phyloP scores from a whole-genome alignment of 441 rosid genomes.

The Manihot esculenta region DNA sequence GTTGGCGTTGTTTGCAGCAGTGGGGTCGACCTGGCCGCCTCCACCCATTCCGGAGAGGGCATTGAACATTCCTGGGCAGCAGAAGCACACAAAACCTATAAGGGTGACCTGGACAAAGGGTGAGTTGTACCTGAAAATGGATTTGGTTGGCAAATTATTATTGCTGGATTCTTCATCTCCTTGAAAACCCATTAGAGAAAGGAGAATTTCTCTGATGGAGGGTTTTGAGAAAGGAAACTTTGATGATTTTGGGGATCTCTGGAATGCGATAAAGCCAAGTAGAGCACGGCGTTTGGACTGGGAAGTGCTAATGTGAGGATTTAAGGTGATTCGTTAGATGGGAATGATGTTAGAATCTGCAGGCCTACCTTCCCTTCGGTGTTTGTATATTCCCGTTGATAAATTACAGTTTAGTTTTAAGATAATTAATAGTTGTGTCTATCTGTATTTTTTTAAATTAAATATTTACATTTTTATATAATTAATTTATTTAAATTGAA shows the following conservation, averaged over 20 bases:
- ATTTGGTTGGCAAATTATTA: background rate
- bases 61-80: constrained; percentile 96
- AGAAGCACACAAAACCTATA: constrained; percentile 87
- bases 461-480: too few species aligned
- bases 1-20: constrained; percentile 87
- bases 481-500: too few species aligned
- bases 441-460: too few species aligned
- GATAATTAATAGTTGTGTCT: too few species aligned
- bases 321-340: background rate
- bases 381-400: background rate
- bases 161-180: constrained; percentile 26
- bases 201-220: background rate
- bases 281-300: background rate
- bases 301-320: background rate
- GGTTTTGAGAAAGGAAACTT: background rate
- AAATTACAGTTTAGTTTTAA: too few species aligned
- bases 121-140: constrained; percentile 60
- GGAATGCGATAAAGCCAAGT: background rate
- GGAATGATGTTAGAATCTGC: constrained; percentile 1
- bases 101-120: constrained; percentile 67
- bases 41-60: constrained; percentile 98
- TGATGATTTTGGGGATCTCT: constrained; percentile 3
- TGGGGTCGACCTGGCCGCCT: constrained; percentile 76
- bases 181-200: constrained; percentile 28
- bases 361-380: background rate